phyloP scores from a whole-genome alignment of 306 rosid species.

The Pterocarpus santalinus region DNA sequence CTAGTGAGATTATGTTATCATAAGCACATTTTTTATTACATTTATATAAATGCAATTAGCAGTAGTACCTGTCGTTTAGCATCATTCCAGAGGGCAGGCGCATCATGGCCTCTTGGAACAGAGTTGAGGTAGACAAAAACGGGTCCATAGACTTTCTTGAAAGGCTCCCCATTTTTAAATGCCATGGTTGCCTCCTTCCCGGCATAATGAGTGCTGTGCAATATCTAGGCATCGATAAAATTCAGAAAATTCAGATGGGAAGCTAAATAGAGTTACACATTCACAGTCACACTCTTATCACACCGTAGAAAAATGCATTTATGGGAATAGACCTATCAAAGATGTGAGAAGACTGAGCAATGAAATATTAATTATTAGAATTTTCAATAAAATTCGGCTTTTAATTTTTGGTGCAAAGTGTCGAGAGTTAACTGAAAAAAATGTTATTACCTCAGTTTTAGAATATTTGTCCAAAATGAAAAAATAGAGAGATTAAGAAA shows the following conservation, averaged over 20 bases:
- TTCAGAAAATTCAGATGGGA: background rate
- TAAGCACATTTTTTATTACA: background rate
- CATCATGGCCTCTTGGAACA: slow-evolving; percentile 4
- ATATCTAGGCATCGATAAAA: slow-evolving; percentile 48
- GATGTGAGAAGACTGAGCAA: no score
- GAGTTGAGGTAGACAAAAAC: slow-evolving; percentile 64
- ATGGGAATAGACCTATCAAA: no score
- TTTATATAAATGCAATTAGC: background rate
- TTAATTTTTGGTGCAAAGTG: background rate
- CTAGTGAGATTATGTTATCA: background rate
- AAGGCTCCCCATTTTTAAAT: slow-evolving; percentile 57
- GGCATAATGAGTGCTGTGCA: slow-evolving; percentile 67
- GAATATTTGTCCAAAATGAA: no score
- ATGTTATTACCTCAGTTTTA: no score
- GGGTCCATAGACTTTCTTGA: slow-evolving; percentile 76
- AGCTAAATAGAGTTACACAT: background rate
- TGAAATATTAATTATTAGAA: no score
- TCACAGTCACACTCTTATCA: no score
- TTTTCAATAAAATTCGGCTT: no score
- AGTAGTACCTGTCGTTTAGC: slow-evolving; percentile 63
- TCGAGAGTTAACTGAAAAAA: no score
- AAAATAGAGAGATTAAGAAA: no score
- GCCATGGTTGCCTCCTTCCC: slow-evolving; percentile 58
- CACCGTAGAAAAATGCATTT: no score
- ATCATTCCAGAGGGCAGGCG: slow-evolving; percentile 57